A percentile compares a stretch with the other conserved stretches of the same genome.
Conservation (phyloP, 305 asterid species). For the Solanum aculeatissimum region DNA sequence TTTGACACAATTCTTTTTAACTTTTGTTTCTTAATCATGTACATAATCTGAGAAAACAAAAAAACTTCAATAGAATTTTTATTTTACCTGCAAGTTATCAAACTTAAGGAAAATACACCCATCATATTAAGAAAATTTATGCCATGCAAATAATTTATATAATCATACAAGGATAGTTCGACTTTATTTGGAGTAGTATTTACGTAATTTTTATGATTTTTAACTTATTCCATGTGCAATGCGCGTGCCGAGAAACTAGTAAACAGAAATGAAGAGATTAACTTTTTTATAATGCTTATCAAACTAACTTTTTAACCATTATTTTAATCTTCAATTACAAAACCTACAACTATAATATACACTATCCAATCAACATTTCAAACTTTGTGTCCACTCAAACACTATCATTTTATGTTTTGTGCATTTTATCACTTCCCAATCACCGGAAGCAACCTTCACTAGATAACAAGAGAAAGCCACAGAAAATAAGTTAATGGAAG, state of each 20-base stretch:
- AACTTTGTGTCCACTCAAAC: not conserved
- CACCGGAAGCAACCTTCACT: not conserved
- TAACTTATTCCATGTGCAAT: no score
- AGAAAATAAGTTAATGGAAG: not conserved
- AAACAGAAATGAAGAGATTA: not conserved
- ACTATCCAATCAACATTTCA: not conserved
- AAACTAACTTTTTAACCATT: not conserved
- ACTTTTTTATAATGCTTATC: not conserved
- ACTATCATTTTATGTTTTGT: not conserved
- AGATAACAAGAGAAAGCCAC: not conserved
- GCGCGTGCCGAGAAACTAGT: not conserved
- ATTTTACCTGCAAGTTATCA: not conserved
- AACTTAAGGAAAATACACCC: not conserved
- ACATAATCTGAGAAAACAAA: not conserved
- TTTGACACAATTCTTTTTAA: not conserved
- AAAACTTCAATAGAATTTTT: not conserved
- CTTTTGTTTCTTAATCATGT: not conserved
- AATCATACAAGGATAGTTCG: not conserved
- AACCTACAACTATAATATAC: not conserved
- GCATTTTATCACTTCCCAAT: not conserved
- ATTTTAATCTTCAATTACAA: not conserved
- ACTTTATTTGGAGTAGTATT: not conserved
- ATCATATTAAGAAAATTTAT: not conserved
- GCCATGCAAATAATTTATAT: not conserved
- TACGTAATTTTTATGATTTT: no score